phyloP scores from a whole-genome alignment of 257 asterid species.

The Solanum pennellii region DNA sequence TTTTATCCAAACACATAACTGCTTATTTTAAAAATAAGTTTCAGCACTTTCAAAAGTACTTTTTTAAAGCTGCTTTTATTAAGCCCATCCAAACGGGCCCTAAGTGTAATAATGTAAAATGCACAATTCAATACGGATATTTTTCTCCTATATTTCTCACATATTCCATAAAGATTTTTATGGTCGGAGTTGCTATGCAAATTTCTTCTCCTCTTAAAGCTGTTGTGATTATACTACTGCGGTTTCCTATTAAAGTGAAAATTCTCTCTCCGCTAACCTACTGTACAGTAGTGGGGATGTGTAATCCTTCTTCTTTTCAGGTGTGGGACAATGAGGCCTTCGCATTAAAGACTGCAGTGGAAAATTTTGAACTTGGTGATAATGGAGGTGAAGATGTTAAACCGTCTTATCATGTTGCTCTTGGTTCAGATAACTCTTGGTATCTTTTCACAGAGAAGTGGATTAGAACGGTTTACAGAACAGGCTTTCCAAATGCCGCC shows the following conservation, averaged over 20 bases:
- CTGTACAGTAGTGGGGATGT: not conserved
- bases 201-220: not conserved
- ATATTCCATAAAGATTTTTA: not conserved
- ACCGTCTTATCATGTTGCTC: slow-evolving; percentile 84
- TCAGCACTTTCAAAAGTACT: too few species aligned
- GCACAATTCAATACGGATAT: not conserved
- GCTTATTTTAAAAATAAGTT: too few species aligned
- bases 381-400: slow-evolving; percentile 18
- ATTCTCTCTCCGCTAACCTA: not conserved
- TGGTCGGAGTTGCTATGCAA: not conserved
- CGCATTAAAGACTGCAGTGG: slow-evolving; percentile 25
- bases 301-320: slow-evolving; percentile 28
- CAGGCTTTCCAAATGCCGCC: slow-evolving; percentile 83
- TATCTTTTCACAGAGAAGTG: slow-evolving; percentile 96
- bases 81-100: too few species aligned
- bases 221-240: not conserved
- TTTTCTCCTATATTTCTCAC: not conserved
- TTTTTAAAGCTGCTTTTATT: too few species aligned
- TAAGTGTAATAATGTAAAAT: not conserved
- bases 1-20: too few species aligned
- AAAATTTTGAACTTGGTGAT: slow-evolving; percentile 17
- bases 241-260: not conserved
- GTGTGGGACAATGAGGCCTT: slow-evolving; percentile 52
- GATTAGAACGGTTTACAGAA: slow-evolving; percentile 66
- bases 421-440: slow-evolving; percentile 98